phyloP scores from a whole-genome alignment of 768 basidiomycete genomes.

The Suillus ampliporus region DNA sequence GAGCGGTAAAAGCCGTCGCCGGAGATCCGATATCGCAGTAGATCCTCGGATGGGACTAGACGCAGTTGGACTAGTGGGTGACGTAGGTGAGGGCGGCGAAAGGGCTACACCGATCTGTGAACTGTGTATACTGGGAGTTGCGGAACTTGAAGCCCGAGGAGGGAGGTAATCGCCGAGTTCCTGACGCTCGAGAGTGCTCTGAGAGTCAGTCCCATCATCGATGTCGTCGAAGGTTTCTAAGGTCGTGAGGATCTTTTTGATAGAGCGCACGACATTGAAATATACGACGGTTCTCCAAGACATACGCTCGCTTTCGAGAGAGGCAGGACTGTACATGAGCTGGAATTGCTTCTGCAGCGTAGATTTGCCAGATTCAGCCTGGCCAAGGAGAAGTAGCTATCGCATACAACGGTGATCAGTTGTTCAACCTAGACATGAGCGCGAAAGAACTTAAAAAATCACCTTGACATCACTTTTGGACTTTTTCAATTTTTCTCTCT shows the following conservation, averaged over 20 bases:
- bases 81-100: conserved; percentile 18
- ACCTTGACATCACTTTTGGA: conserved; percentile 81
- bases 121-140: conserved; percentile 16
- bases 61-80: conserved; percentile 17
- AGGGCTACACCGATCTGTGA: conserved; percentile 15
- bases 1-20: conserved; percentile 63
- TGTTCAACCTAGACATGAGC: not conserved
- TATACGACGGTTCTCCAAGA: conserved; percentile 79
- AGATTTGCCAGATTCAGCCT: conserved; percentile 80
- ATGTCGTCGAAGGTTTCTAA: conserved; percentile 67
- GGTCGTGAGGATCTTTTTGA: conserved; percentile 70
- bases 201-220: conserved; percentile 55
- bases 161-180: conserved; percentile 32
- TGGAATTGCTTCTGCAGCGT: conserved; percentile 82
- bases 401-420: conserved; percentile 26
- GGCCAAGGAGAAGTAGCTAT: conserved; percentile 76
- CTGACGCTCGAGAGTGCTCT: conserved; percentile 39
- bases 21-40: conserved; percentile 54
- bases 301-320: conserved; percentile 68
- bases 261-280: conserved; percentile 74
- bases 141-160: conserved; percentile 19
- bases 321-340: conserved; percentile 78
- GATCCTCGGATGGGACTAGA: conserved; percentile 27
- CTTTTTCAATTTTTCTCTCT: conserved; percentile 67
- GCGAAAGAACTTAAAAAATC: conserved; percentile 11